phyloP scores from a whole-genome alignment of 495 filamentous ascomycete species.

The Aspergillus bridgeri region DNA sequence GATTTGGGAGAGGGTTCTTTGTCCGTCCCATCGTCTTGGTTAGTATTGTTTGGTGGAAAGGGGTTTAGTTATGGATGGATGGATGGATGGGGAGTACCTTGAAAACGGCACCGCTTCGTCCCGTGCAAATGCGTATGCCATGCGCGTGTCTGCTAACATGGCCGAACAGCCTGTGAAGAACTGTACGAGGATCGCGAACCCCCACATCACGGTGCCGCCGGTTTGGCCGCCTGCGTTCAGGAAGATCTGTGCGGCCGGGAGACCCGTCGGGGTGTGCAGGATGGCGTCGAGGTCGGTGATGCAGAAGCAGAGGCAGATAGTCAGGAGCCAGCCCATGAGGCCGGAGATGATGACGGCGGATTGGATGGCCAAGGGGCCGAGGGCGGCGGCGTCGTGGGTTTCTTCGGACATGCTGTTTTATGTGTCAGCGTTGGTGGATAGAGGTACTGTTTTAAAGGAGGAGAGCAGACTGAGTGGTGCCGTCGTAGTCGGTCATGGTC shows the following conservation, averaged over 20 bases:
- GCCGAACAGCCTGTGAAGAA: slow-evolving; percentile 71
- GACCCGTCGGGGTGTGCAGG: slow-evolving; percentile 58
- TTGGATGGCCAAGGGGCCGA: slow-evolving; percentile 62
- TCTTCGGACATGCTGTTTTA: slow-evolving; percentile 65
- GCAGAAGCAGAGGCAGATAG: slow-evolving; percentile 67
- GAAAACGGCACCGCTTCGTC: slow-evolving; percentile 70
- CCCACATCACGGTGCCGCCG: slow-evolving; percentile 66
- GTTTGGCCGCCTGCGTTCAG: slow-evolving; percentile 60
- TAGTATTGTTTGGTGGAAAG: not conserved
- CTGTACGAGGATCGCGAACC: slow-evolving; percentile 65
- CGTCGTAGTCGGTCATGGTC: slow-evolving; percentile 77
- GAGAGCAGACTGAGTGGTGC: slow-evolving; percentile 59
- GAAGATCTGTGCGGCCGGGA: slow-evolving; percentile 70
- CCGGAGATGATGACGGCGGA: slow-evolving; percentile 65
- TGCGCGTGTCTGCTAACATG: slow-evolving; percentile 67
- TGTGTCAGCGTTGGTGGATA: not conserved
- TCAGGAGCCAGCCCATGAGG: slow-evolving; percentile 61
- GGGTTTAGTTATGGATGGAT: no score
- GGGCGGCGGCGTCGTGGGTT: slow-evolving; percentile 65
- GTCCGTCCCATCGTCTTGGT: no score
- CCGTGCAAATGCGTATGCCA: slow-evolving; percentile 70
- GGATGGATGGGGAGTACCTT: slow-evolving; percentile 29
- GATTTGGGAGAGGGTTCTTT: slow-evolving; percentile 54
- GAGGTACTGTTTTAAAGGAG: not conserved
- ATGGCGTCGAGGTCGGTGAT: slow-evolving; percentile 61